Conservation (phyloP, 2,329 filamentous ascomycete species). For the Cercospora beticola region DNA sequence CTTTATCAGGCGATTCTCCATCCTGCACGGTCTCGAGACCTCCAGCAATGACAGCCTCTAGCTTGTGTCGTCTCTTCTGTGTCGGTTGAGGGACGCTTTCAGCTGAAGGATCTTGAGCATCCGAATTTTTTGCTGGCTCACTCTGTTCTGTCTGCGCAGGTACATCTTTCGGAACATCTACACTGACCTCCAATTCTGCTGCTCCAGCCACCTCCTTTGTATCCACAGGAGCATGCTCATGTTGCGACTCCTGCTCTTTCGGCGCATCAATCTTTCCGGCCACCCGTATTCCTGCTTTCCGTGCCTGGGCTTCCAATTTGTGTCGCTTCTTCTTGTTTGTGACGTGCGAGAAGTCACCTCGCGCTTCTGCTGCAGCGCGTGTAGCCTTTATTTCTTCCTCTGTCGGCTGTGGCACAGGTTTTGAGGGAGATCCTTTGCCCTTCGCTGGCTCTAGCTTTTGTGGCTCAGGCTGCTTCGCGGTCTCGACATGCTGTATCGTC, state of each 20-base stretch:
- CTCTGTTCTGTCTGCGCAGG: not conserved
- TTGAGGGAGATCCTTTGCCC: not conserved
- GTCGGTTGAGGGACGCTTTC: slow-evolving; percentile 26
- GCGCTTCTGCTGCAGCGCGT: slow-evolving; percentile 8
- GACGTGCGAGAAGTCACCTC: slow-evolving; percentile 33
- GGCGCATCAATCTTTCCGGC: slow-evolving; percentile 23
- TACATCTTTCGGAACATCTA: not conserved
- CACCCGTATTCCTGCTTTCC: slow-evolving; percentile 26
- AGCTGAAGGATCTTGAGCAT: not conserved
- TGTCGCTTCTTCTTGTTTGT: slow-evolving; percentile 36
- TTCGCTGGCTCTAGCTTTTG: not conserved
- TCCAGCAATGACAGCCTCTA: slow-evolving; percentile 33
- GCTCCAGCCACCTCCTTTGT: not conserved
- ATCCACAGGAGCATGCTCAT: not conserved
- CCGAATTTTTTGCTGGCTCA: not conserved
- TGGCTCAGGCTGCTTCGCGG: not conserved
- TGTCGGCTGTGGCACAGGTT: not conserved
- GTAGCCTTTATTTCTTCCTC: slow-evolving; percentile 18
- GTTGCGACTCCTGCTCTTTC: slow-evolving; percentile 11
- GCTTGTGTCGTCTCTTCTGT: slow-evolving; percentile 50
- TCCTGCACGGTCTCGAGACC: slow-evolving; percentile 38
- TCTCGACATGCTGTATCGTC: slow-evolving; percentile 4
- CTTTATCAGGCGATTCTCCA: slow-evolving; percentile 28
- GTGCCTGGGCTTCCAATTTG: slow-evolving; percentile 38
- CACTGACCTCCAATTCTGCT: too few relatives aligned